Evolutionary conservation across 1,139 yeast genomes (phyloP), one percentile per base, ranked within the genome.

Genomic region (Blastobotrys serpentis): DNA sequence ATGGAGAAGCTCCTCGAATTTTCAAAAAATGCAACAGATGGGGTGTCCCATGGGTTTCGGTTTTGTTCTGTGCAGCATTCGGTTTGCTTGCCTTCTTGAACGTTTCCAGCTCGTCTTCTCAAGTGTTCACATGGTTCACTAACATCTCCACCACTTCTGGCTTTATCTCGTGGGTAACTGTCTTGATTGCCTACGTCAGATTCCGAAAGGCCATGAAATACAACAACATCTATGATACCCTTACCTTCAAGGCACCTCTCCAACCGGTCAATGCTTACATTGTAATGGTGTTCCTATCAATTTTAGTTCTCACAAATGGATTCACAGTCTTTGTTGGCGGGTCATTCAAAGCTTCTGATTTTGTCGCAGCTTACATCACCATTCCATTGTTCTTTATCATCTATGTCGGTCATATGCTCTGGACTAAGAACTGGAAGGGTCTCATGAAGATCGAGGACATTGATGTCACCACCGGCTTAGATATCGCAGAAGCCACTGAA

Each of bases 251-350:
- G 50, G 69, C 80, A 2, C 62, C 65, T 7, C 62, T 71, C 40
- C 79, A 75, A 58, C 81, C 81, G 14, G 76, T 60, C 50, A 73
- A 76, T 34, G 70, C 79, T 11, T 76, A 72, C 58, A 64, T 71
- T 44, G 66, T 74, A 6, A 71, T 76, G 30, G 68, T 78, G 50
- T 61, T 77, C 43, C 68, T 84, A 29, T 48, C 52, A 1, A 29
- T 62, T 8, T 71, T 84, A 55, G 77, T 79, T 29, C 71, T 85
- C 57, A 74, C 86, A 53, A 90, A 86, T 68, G 95, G 95, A 21
- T 86, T 78, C 67, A 67, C 73, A 1, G 79, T 78, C 1, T 84
- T 83, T 70, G 80, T 77, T 48, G 72, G 75, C 51, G 79, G 74
- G 14, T 48, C 69, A 39, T 73, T 84, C 60, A 72, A 68, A 43